phyloP scores from a whole-genome alignment of 2,329 filamentous ascomycete genomes.

The Xylaria sp. region DNA sequence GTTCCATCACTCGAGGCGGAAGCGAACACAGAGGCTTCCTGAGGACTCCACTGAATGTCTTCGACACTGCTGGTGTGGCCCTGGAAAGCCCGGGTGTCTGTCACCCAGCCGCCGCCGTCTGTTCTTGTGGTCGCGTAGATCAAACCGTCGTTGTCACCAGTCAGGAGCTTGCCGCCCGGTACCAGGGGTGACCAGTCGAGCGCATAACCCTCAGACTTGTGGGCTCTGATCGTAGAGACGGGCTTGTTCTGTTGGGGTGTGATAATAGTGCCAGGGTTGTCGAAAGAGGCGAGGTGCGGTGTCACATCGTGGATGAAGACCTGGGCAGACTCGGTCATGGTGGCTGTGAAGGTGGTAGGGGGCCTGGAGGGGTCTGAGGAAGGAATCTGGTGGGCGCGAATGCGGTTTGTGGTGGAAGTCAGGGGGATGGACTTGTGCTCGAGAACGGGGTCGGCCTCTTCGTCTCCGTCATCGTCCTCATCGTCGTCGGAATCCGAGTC shows the following conservation, averaged over 20 bases:
- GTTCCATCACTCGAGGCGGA: slow-evolving; percentile 92
- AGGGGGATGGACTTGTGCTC: slow-evolving; percentile 88
- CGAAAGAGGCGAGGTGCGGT: slow-evolving; percentile 81
- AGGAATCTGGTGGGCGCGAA: slow-evolving; percentile 78
- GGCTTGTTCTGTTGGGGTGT: slow-evolving; percentile 83
- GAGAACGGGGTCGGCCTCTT: slow-evolving; percentile 79
- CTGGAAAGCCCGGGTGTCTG: slow-evolving; percentile 74
- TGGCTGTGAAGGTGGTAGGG: slow-evolving; percentile 79
- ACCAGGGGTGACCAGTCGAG: slow-evolving; percentile 91
- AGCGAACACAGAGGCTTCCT: slow-evolving; percentile 87
- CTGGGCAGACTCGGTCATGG: slow-evolving; percentile 85
- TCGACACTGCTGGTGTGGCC: slow-evolving; percentile 85
- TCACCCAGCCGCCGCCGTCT: slow-evolving; percentile 83
- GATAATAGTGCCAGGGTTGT: slow-evolving; percentile 76
- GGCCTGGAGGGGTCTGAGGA: slow-evolving; percentile 63
- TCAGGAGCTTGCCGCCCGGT: slow-evolving; percentile 77
- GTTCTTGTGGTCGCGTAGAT: slow-evolving; percentile 86
- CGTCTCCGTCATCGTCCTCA: slow-evolving; percentile 63
- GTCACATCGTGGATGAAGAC: slow-evolving; percentile 94
- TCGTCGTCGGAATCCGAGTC: slow-evolving; percentile 63
- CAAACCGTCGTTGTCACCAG: slow-evolving; percentile 82
- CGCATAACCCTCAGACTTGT: slow-evolving; percentile 91
- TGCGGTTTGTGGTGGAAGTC: slow-evolving; percentile 84
- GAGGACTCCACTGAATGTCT: slow-evolving; percentile 94
- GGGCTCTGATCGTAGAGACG: slow-evolving; percentile 77